Evolutionary conservation across 2,329 filamentous ascomycete species (phyloP), one percentile per base, ranked within the genome.

Genomic region (Hortaea sp.): DNA sequence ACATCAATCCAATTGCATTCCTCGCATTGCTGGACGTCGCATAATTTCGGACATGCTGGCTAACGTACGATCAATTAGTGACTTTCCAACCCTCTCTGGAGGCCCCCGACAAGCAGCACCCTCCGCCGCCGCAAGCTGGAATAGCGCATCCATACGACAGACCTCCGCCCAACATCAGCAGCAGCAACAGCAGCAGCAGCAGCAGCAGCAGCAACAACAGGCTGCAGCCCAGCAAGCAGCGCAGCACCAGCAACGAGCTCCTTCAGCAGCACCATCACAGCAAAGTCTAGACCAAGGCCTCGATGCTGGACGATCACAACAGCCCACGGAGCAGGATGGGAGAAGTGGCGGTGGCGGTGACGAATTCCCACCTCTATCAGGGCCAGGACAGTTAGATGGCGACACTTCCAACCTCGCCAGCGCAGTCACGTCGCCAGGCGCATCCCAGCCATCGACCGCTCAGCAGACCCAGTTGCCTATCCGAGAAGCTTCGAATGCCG

Each of bases 61-160:
- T 62, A 49, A 60, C 48, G 44, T 51, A 45, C 35, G 44, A 42
- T 55, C 49, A 41, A n/a, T 42, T 51, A 82, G 78, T 58, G 78
- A 82, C 59, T 82, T 82, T 47, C 78, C 78, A 41, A 78, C 76
- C 7, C 65, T 82, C 55, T 79, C 77, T 39, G 74, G 75, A 47
- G 70, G 72, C 12, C 70, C 76, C 30, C 75, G 78, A 58, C 68
- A 10, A 39, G 13, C 37, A n/a, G 37, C 37, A 10, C 37, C 74
- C 53, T 71, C 75, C 66, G 71, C 41, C 70, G 76, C 65, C 65
- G 75, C 54, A 69, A 77, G 58, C 75, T 76, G 74, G 52, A 79
- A 77, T 56, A 73, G 74, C 42, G 78, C 74, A 52, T 72, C 74
- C 20, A 75, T 71, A 47, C 71, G 78, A 56, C 74, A 63, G 57